Base-by-base conservation (phyloP, 2,329 filamentous ascomycete species). In the Alternaria sp. region DNA sequence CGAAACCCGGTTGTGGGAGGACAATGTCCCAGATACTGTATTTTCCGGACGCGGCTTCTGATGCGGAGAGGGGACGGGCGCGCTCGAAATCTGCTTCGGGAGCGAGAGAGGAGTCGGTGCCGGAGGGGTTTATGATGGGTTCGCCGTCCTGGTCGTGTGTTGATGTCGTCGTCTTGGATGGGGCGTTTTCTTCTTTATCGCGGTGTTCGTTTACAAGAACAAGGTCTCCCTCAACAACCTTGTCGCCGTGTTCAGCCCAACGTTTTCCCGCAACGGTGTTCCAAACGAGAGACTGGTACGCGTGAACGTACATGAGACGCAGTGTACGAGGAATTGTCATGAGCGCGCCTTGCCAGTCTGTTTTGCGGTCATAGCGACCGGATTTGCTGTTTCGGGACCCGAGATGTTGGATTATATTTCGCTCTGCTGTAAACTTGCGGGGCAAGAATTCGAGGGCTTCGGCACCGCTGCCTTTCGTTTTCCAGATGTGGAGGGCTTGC, bases 231-330 rank as follows among this genome's bases (percentile, higher is more conserved):
- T 90, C 87, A 14, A 97, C 85, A 16, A 97, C 92, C 55, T 84
- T 85, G 60, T 84, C 79, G 51, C 94, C 93, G 74, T 91, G 90
- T 3, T 87, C 81, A 42, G 88, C 86, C 90, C 93, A 96, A 47
- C 95, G 90, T 69, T 90, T 88, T 66, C 91, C 93, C 2, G 88
- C 92, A 12, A 88, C 91, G 67, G 88, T 87, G 80, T 99, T 99
- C 94, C 94, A 99, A 8, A 99, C 89, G 38, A 93, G 87, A 6
- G 92, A 96, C 78, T 99, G 95, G 79, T 97, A 98, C 5, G 95
- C 94, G 77, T 99, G 95, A 16, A 97, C 89, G 75, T 98, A 99
- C 91, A 99, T 97, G 59, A 93, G 87, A 43, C 93, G 88, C 70
- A 98, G 83, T 49, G 91, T 92, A 18, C 94, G 87, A 24, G 91